Base-by-base conservation (phyloP, 78 protist genomes). In the Mastigamoeba balamuthi region DNA sequence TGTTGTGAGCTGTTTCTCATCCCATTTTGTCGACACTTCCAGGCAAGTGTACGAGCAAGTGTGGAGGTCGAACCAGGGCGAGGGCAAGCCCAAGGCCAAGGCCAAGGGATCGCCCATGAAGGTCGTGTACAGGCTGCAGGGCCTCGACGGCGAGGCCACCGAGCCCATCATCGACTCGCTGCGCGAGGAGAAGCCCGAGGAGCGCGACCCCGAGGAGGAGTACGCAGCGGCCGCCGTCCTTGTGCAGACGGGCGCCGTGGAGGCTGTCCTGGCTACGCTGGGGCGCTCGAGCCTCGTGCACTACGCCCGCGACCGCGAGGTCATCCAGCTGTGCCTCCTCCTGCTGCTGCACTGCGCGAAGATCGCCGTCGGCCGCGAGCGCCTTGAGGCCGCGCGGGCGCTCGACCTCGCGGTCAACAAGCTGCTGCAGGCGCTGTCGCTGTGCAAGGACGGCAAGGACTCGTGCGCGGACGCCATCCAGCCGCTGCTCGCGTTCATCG, bases 71-170 rank as follows among this genome's bases (percentile, higher is more conserved):
- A 28, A 41, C 29, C 0, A 0, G 6, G 33, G 0, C 1, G 9
- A 23, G 36, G 43, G 17, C 66, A 65, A 36, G 86, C 72, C 29
- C 75, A 40, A 37, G 40, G 72, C 36, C 7, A 40, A 23, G 0
- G 76, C 72, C 29, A 48, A 48, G 63, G 66, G 73, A 23, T 48
- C 72, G 3, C 94, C 94, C 6, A 93, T 93, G 95, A 65, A 29
- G 17, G 92, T 93, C 2, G 40, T 86, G 6, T 93, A 90, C 63
- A 80, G 95, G 36, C 84, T 92, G 44, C 92, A 88, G 42, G 95
- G 89, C 40, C 37, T 75, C 3, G 95, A 91, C 64, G 96, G 96
- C 30, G 95, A 92, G 75, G 96, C 96, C 28, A 93, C 95, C 6
- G 95, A 91, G 63, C 80, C 76, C 37, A 76, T 71, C 4, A 79